A percentile compares a stretch with the other conserved stretches of the same genome.
Evolutionary conservation across 495 filamentous ascomycete genomes (phyloP).

Genomic region (Hypoxylon intermedium): DNA sequence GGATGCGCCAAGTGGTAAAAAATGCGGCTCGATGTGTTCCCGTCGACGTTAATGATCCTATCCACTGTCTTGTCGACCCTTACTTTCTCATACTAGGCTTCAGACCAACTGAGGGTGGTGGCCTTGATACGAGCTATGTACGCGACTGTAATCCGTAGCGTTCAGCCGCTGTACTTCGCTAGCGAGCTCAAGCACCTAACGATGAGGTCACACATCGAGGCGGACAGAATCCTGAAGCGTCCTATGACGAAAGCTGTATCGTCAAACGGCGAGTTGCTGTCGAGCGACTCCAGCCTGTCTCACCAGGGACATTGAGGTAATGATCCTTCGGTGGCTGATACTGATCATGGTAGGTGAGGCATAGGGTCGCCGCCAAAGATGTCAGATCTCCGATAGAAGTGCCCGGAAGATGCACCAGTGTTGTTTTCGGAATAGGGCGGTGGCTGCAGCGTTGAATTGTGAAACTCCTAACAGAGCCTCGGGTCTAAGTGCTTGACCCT

Average conservation of each 20-base stretch:
- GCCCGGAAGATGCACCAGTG: slow-evolving; percentile 2
- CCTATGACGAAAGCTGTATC: neutral
- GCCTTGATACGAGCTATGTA: neutral
- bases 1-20: slow-evolving; percentile 16
- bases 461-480: slow-evolving; percentile 26
- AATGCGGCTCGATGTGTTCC: slow-evolving; percentile 10
- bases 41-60: neutral
- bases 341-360: slow-evolving; percentile 10
- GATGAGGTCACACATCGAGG: neutral
- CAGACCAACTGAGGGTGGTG: neutral
- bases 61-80: neutral
- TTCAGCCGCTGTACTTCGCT: neutral
- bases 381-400: slow-evolving; percentile 1
- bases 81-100: slow-evolving; percentile 7
- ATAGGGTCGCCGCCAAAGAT: slow-evolving; percentile 15
- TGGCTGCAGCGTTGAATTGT: slow-evolving; percentile 7
- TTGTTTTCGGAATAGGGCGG: slow-evolving; percentile 8
- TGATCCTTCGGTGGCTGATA: slow-evolving; percentile 18
- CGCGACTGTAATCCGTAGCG: neutral
- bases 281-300: slow-evolving; percentile 23
- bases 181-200: no score
- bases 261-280: slow-evolving; percentile 16
- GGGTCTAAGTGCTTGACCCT: slow-evolving; percentile 21
- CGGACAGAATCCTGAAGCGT: neutral
- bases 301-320: slow-evolving; percentile 25